Base-by-base conservation (phyloP, 2,329 filamentous ascomycete genomes). In the Talaromyces sp. region DNA sequence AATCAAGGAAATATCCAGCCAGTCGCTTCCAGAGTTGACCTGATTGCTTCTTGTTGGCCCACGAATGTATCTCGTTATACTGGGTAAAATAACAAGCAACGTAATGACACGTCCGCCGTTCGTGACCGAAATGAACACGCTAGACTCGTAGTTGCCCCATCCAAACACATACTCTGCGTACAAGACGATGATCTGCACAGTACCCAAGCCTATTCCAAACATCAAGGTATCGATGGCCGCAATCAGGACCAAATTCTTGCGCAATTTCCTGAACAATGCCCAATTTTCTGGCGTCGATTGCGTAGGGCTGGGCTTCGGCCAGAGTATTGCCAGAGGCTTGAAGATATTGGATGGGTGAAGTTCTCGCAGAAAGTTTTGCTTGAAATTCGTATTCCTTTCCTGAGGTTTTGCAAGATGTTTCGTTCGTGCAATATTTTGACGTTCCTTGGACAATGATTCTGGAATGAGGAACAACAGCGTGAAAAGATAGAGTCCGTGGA, bases 111-210 rank as follows among this genome's bases (percentile, higher is more conserved):
- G 89, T 49, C 88, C 86, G 69, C 86, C 83, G 72, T 92, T 97
- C 60, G 92, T 83, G n/a, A 90, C 81, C 0, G 91, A 94, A 63
- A 97, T 86, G 76, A 93, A 97, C 17, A 88, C 83, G 53, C 91
- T 92, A 13, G 90, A 90, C 75, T 97, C 90, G 65, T 92, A 84
- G 45, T 89, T 93, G 58, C 87, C 86, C 95, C 95, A 98, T 63
- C 85, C 83, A 74, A 97, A 98, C 70, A 88, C 85, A 72, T 86
- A 90, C 69, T 91, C 89, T 27, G 88, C 88, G 78, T 98, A 99
- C 63, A 97, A 86, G 64, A 98, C 84, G 22, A 95, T 83, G 40
- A 97, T 88, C n/a, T 89, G 87, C 67, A 92, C 88, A 0, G 88
- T 86, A 58, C 93, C 92, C 84, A 97, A 91, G 7, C 89, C 88